Conservation (phyloP, 176 grass and related monocot species). For the Aegilops longissima region DNA sequence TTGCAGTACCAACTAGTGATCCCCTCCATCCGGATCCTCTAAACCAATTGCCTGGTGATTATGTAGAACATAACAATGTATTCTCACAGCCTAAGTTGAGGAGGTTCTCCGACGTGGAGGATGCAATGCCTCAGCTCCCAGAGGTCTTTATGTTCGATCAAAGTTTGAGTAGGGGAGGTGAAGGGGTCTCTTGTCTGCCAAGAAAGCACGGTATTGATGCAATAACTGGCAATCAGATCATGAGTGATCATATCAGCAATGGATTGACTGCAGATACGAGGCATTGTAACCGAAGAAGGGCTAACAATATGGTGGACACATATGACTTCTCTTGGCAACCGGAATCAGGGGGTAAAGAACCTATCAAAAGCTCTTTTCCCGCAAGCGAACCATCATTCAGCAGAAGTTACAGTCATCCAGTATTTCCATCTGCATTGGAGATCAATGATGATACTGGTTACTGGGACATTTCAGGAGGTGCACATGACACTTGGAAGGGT, state of each 20-base stretch:
- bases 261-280: conserved; percentile 37
- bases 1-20: conserved; percentile 37
- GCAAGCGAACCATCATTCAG: conserved; percentile 31
- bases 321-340: conserved; percentile 41
- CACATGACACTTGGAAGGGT: conserved; percentile 22
- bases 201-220: conserved; percentile 34
- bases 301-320: conserved; percentile 32
- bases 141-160: conserved; percentile 31
- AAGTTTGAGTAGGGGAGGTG: conserved; percentile 41
- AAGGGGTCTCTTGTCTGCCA: conserved; percentile 31
- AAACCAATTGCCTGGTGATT: conserved; percentile 45
- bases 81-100: conserved; percentile 47
- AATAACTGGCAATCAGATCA: conserved; percentile 23
- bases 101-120: conserved; percentile 37
- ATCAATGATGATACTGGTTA: conserved; percentile 50
- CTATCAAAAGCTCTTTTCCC: conserved; percentile 28
- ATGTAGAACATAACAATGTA: conserved; percentile 32
- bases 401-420: conserved; percentile 33
- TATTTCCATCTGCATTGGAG: conserved; percentile 65
- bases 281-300: conserved; percentile 45
- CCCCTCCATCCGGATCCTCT: conserved; percentile 24
- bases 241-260: conserved; percentile 41
- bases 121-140: conserved; percentile 43
- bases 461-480: conserved; percentile 34
- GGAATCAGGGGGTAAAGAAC: conserved; percentile 35